Evolutionary conservation across 1,139 yeast species (phyloP), one percentile per base, ranked within the genome.

Genomic region (Diutina catenulata): DNA sequence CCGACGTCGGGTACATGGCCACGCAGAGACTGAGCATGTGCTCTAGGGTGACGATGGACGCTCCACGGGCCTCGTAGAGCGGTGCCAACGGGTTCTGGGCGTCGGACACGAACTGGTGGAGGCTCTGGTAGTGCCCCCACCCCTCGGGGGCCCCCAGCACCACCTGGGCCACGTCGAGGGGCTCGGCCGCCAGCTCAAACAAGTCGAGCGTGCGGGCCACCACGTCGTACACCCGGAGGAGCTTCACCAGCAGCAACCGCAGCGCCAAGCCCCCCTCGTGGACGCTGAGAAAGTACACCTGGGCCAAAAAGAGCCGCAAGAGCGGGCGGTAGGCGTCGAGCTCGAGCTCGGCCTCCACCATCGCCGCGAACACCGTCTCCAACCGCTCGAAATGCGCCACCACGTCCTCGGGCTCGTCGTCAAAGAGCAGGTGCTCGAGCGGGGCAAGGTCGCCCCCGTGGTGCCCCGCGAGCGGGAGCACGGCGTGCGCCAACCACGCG

Each of bases 391-490:
- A 31, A 26, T 31, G 21, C 9, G 20, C 35, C 11, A 31, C 35
- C 6, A 31, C 24, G 8, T 31, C 35, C 19, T 31, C 25, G n/a
- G 35, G 20, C 14, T 31, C 25, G n/a, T 31, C 35, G 10, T 25
- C 35, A 13, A 31, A 31, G 8, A 31, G 19, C 35, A 24, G 21
- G 11, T 20, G 21, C 15, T 8, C 15, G n/a, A 31, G 22, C 7
- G 35, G 35, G 4, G 25, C 6, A 10, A 21, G 15, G 15, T 31
- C 35, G n/a, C 23, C 15, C 4, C 21, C 25, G 14, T 19, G 21
- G n/a, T 31, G 21, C 10, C 21, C 25, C 8, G 21, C 21, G 19
- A 31, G 25, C 16, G 35, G 35, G 14, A 31, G 16, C 3, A 31
- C 9, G 7, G 21, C 35, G 2, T 31, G 35, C n/a, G 14, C 15